Percentiles rank a stretch among this genome's conserved stretches.
Conservation (phyloP, 202 grass and related monocot species). For the Eragrostis tef region DNA sequence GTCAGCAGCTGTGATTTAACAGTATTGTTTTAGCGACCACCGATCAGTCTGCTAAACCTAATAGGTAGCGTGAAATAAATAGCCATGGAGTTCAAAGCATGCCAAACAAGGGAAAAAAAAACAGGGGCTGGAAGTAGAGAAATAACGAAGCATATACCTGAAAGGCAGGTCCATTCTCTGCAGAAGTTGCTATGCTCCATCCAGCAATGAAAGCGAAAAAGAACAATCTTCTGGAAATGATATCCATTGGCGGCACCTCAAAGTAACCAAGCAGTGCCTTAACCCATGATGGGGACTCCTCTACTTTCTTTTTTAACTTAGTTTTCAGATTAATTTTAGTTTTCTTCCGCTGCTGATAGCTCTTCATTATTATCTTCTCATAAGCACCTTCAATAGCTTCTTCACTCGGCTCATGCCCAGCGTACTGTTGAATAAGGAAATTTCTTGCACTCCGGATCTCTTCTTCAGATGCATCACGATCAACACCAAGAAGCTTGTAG, state of each 20-base stretch:
- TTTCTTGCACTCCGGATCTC: conserved; percentile 77
- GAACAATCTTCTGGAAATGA: conserved; percentile 77
- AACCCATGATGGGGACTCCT: conserved; percentile 80
- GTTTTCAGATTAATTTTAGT: conserved; percentile 86
- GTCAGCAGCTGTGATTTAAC: too few species aligned
- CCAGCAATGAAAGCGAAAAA: conserved; percentile 89
- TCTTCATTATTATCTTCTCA: conserved; percentile 93
- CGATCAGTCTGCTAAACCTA: too few species aligned
- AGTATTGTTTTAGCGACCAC: too few species aligned
- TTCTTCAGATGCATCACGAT: conserved; percentile 79
- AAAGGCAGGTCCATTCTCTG: conserved; percentile 91
- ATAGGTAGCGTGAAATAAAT: too few species aligned
- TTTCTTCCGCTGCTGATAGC: conserved; percentile 77
- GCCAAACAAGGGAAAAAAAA: conserved; percentile 24
- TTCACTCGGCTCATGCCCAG: conserved; percentile 73
- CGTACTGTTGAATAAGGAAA: conserved; percentile 83
- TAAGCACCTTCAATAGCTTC: conserved; percentile 93
- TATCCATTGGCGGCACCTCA: conserved; percentile 72
- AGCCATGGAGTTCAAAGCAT: conserved; percentile 20
- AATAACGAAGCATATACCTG: conserved; percentile 64
- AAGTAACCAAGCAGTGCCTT: conserved; percentile 69
- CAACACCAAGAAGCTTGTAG: conserved; percentile 82
- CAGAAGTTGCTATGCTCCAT: conserved; percentile 88
- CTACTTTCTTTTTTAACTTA: conserved; percentile 72
- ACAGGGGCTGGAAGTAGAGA: not conserved